Evolutionary conservation across 208 protist genomes (phyloP), one percentile per base, ranked within the genome.

Genomic region (Endotrypanum monterogeii): DNA sequence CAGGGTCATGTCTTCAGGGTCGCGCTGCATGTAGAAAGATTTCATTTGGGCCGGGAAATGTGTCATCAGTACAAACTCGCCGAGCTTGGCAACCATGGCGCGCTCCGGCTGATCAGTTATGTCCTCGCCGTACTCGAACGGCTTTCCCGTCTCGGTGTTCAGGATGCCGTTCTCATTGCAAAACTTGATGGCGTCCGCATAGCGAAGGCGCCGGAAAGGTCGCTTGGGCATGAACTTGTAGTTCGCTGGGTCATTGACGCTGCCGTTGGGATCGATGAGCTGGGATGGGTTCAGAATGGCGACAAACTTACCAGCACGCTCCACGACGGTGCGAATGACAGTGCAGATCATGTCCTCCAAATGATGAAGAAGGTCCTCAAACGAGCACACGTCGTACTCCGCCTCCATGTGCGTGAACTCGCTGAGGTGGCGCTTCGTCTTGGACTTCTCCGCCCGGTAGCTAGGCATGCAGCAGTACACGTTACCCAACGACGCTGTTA

Each of bases 341-440:
- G 83, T 82, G 68, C 83, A 82, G 56, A 99, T 94, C 67, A 99
- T 86, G 69, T 99, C 98, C 82, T 99, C 99, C 12, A 99, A 71
- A 66, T 80, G 77, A 30, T 81, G 61, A 11, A 99, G 84, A 1
- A 99, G 83, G 16, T 99, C 87, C 71, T 99, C 98, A 75, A 99
- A 99, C 30, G 84, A 90, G 86, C 99, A 99, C 63, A 99, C 98
- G 67, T 96, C 85, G 67, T 98, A 96, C 89, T 99, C 99, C 6
- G 78, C 98, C 89, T 99, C 99, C 16, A 99, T 60, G 85, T 99
- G 99, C n/a, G 96, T 99, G 86, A 95, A 99, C 88, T 99, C 99
- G 74, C 96, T 88, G n/a, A 99, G 86, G 80, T 99, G 99, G 71
- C 99, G 91, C 79, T 95, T 90, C 56, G 99, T 99, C 78, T 98